phyloP scores from a whole-genome alignment of 495 filamentous ascomycete species.

The Penicillium crystallinum region DNA sequence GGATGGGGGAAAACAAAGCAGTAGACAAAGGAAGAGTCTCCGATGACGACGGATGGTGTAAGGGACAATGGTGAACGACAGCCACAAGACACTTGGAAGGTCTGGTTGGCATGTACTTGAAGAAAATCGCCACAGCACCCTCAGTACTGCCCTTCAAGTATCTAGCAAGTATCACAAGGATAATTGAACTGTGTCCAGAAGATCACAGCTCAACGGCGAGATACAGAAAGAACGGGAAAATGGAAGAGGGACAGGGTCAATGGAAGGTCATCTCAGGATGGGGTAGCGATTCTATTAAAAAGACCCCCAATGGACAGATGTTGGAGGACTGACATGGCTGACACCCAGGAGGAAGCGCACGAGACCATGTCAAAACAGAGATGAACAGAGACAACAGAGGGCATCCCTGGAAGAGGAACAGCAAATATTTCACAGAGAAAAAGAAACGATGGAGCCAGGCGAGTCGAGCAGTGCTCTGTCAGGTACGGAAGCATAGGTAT shows the following conservation, averaged over 20 bases:
- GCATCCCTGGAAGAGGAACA: constrained; percentile 27
- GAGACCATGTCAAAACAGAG: constrained; percentile 27
- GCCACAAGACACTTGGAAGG: not conserved
- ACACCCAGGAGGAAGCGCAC: constrained; percentile 25
- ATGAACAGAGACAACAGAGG: constrained; percentile 22
- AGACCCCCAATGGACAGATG: constrained; percentile 16
- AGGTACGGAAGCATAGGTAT: constrained; percentile 23
- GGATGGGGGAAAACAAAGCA: not conserved
- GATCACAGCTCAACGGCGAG: not conserved
- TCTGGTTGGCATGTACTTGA: not conserved
- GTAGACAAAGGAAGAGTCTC: not conserved
- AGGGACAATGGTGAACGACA: not conserved
- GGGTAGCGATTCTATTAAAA: constrained; percentile 26
- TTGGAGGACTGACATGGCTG: constrained; percentile 22
- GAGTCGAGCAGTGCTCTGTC: constrained; percentile 24
- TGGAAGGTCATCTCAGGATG: constrained; percentile 7
- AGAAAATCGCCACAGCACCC: not conserved
- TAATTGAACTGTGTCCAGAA: not conserved
- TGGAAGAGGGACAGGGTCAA: not conserved
- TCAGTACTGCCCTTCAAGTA: not conserved
- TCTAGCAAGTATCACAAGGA: not conserved
- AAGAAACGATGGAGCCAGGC: constrained; percentile 18
- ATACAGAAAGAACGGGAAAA: not conserved
- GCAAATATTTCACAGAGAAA: constrained; percentile 28
- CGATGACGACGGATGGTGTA: not conserved